A percentile compares a stretch with the other conserved stretches of the same genome.
These are phyloP conservation scores for Trichophyton schoenleinii DNA, from an alignment of 2,329 filamentous ascomycete species.

Conservation along the genomic window DNA sequence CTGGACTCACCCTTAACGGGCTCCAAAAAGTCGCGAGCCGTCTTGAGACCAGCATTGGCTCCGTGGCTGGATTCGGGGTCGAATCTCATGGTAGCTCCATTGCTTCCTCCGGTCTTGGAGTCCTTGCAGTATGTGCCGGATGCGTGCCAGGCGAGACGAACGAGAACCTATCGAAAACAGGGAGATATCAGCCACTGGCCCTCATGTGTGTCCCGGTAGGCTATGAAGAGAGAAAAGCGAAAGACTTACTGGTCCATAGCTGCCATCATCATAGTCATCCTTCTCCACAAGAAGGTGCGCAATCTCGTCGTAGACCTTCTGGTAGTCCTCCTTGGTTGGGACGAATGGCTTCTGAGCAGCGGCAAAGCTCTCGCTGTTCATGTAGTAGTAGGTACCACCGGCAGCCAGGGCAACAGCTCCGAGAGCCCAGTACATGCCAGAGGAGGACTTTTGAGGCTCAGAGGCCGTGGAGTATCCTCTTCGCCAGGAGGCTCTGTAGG, in stretches of 20 bases:
- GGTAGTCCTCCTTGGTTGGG: conserved; percentile 77
- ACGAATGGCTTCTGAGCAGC: conserved; percentile 49
- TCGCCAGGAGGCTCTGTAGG: conserved; percentile 60
- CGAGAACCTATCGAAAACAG: conserved; percentile 42
- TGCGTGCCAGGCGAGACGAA: conserved; percentile 88
- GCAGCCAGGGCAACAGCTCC: conserved; percentile 49
- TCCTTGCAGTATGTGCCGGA: conserved; percentile 83
- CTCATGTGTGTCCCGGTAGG: not conserved
- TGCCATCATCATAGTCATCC: conserved; percentile 92
- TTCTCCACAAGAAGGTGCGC: conserved; percentile 70
- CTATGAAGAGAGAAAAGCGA: conserved; percentile 5
- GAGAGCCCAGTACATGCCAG: conserved; percentile 45
- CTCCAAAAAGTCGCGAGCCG: conserved; percentile 83
- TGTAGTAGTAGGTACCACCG: conserved; percentile 55
- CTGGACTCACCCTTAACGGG: conserved; percentile 61
- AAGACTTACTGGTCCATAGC: conserved; percentile 63
- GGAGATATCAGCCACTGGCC: not conserved
- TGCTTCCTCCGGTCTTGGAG: conserved; percentile 82
- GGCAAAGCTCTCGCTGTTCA: conserved; percentile 37
- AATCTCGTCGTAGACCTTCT: conserved; percentile 85
- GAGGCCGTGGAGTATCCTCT: conserved; percentile 62
- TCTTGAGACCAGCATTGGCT: conserved; percentile 80
- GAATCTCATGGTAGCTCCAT: conserved; percentile 96
- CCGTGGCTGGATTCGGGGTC: conserved; percentile 78
- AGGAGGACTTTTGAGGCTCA: conserved; percentile 42